Evolutionary conservation across 345 rosid species (phyloP).

Genomic region (Eucalyptus grandis): DNA sequence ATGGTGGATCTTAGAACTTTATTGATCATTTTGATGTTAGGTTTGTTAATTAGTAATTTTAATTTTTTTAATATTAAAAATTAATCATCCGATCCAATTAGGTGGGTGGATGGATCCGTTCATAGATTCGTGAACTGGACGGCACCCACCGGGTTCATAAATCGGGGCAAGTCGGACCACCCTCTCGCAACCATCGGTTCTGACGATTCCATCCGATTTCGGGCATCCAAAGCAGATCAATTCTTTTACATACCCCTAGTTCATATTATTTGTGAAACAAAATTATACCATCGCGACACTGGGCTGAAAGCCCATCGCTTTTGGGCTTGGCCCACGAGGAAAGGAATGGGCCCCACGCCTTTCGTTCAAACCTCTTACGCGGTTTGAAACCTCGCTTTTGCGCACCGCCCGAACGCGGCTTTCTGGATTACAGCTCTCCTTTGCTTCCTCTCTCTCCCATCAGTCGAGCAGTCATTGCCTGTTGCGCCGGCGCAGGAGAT

Average conservation of each 20-base stretch:
- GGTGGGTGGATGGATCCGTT: no score
- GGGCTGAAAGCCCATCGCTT: neutral
- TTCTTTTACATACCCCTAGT: no score
- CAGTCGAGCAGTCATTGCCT: neutral
- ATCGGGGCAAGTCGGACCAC: no score
- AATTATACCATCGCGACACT: neutral
- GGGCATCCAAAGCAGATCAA: no score
- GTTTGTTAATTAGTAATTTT: no score
- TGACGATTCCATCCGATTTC: no score
- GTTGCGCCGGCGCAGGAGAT: neutral
- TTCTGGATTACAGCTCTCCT: neutral
- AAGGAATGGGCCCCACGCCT: neutral
- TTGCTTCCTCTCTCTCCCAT: neutral
- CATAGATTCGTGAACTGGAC: accelerated
- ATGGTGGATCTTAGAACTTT: no score
- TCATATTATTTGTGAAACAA: neutral
- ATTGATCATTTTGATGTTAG: no score
- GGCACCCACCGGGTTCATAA: no score
- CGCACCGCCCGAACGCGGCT: neutral
- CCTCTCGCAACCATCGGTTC: no score
- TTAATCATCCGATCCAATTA: no score
- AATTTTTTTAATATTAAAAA: no score
- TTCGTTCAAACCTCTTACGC: neutral
- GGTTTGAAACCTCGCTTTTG: neutral
- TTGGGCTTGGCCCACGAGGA: neutral